These are phyloP conservation scores for Erigeron canadensis DNA, from an alignment of 129 eudicot genomes.

Conservation along the genomic window DNA sequence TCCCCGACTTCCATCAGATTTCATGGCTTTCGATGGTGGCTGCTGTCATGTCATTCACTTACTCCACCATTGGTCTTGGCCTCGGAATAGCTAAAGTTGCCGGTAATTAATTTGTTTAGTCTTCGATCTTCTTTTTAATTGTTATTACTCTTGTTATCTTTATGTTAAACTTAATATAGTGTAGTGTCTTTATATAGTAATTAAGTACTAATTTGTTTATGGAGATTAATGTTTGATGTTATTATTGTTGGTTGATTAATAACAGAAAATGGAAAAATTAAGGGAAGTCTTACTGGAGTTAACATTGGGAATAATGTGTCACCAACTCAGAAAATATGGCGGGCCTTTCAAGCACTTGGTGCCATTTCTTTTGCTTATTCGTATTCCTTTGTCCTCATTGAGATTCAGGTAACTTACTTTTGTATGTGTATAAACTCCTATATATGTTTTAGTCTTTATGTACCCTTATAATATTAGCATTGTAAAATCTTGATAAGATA, in stretches of 20 bases:
- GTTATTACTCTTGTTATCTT: too few species aligned
- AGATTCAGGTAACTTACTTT: slow-evolving; percentile 85
- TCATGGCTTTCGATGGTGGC: slow-evolving; percentile 89
- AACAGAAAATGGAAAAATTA: not conserved
- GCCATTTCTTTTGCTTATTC: slow-evolving; percentile 84
- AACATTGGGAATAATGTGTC: slow-evolving; percentile 49
- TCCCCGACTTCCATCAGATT: slow-evolving; percentile 68
- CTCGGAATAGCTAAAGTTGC: slow-evolving; percentile 68
- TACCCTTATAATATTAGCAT: too few species aligned
- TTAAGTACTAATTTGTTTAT: too few species aligned
- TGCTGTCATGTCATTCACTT: slow-evolving; percentile 86
- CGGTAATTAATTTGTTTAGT: slow-evolving; percentile 2
- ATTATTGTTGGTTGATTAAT: not conserved
- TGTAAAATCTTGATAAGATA: too few species aligned
- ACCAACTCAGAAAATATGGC: slow-evolving; percentile 64
- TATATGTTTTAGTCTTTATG: too few species aligned
- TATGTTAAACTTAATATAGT: too few species aligned
- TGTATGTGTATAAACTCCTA: too few species aligned
- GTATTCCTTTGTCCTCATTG: slow-evolving; percentile 71
- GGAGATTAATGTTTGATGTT: not conserved
- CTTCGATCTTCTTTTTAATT: not conserved
- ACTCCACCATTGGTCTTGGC: slow-evolving; percentile 75
- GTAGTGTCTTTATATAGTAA: too few species aligned
- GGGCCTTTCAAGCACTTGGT: slow-evolving; percentile 76
- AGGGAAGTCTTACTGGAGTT: slow-evolving; percentile 52